A percentile compares a stretch with the other conserved stretches of the same genome.
Evolutionary conservation across 345 rosid genomes (phyloP).

Genomic region (Arabidopsis suecica): DNA sequence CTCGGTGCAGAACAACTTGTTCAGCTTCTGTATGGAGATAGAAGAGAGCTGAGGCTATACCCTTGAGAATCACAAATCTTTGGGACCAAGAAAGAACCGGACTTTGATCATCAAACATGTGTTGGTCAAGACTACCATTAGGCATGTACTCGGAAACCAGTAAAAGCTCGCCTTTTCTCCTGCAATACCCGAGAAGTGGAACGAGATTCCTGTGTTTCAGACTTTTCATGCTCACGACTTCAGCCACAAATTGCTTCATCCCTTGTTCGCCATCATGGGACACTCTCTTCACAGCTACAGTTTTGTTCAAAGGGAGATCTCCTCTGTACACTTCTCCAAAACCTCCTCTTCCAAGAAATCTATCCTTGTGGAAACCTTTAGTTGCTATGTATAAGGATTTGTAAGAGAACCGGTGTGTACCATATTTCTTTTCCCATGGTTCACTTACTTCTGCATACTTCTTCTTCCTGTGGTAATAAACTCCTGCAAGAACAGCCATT

Average conservation of each 20-base stretch:
- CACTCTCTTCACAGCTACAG: slow-evolving; percentile 59
- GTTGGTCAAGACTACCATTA: slow-evolving; percentile 55
- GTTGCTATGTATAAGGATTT: slow-evolving; percentile 52
- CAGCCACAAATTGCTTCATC: slow-evolving; percentile 59
- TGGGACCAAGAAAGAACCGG: slow-evolving; percentile 50
- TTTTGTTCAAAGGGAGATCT: slow-evolving; percentile 32
- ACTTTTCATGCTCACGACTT: slow-evolving; percentile 55
- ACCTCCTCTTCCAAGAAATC: slow-evolving; percentile 56
- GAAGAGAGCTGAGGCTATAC: slow-evolving; percentile 55
- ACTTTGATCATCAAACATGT: slow-evolving; percentile 42
- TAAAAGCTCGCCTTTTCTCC: slow-evolving; percentile 52
- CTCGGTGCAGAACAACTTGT: slow-evolving; percentile 60
- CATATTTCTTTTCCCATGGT: slow-evolving; percentile 57
- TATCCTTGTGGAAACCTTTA: slow-evolving; percentile 50
- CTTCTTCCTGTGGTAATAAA: slow-evolving; percentile 40
- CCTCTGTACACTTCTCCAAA: slow-evolving; percentile 62
- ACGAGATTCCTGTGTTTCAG: slow-evolving; percentile 59
- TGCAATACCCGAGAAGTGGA: slow-evolving; percentile 56
- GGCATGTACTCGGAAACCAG: slow-evolving; percentile 59
- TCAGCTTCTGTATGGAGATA: slow-evolving; percentile 66
- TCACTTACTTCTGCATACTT: slow-evolving; percentile 51
- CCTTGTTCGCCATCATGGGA: slow-evolving; percentile 50
- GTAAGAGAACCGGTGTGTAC: slow-evolving; percentile 50
- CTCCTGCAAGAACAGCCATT: slow-evolving; percentile 28
- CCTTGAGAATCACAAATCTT: slow-evolving; percentile 52